Conservation (phyloP, 2,329 filamentous ascomycete genomes). For the Ophiostoma pallidulum region DNA sequence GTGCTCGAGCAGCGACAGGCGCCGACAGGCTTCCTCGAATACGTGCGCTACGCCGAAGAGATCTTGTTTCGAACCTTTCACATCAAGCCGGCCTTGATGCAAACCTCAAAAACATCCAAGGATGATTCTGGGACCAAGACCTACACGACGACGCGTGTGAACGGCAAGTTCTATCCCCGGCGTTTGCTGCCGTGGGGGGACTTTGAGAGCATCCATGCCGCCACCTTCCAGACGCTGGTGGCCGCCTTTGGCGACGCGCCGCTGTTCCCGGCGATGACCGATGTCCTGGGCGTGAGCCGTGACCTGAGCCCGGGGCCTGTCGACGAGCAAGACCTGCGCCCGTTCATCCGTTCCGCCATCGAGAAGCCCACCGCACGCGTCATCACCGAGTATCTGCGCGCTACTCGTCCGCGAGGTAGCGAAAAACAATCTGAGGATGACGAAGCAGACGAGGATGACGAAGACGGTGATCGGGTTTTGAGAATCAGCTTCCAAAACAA, state of each 20-base stretch:
- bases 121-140: too few species aligned
- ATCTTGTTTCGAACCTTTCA: not conserved
- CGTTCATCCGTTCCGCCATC: slow-evolving; percentile 6
- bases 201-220: not conserved
- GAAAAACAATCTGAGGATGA: too few species aligned
- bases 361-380: too few species aligned
- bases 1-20: too few species aligned
- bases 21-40: not conserved
- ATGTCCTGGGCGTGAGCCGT: not conserved
- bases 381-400: too few species aligned
- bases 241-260: not conserved
- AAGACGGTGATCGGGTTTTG: too few species aligned
- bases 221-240: not conserved
- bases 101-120: too few species aligned
- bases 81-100: not conserved
- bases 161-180: slow-evolving; percentile 4
- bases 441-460: too few species aligned
- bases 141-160: not conserved
- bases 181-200: slow-evolving; percentile 2
- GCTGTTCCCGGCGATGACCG: not conserved
- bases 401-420: too few species aligned
- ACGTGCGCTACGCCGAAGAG: not conserved
- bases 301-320: not conserved
- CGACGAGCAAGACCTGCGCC: slow-evolving; percentile 10
- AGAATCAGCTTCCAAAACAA: slow-evolving; percentile 8